Evolutionary conservation across 164 flowering plant species (phyloP).

Genomic region (Chimonanthus praecox): DNA sequence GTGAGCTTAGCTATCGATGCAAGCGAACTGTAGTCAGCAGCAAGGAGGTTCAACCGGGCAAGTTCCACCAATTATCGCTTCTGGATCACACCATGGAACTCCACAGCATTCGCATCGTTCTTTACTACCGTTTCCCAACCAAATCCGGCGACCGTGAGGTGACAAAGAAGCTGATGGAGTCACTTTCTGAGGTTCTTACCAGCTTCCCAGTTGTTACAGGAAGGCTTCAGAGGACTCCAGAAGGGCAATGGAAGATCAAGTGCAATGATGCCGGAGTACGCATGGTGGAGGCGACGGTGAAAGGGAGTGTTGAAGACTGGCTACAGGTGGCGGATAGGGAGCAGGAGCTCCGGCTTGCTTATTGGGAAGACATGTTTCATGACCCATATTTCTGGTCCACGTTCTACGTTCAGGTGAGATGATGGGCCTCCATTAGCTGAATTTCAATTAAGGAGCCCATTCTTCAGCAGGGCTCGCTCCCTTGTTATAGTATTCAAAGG

Average conservation of each 20-base stretch:
- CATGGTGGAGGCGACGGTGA: slow-evolving; percentile 47
- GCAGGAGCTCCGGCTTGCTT: slow-evolving; percentile 44
- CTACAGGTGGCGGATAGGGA: slow-evolving; percentile 36
- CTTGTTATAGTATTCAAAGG: no score
- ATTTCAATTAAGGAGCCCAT: no score
- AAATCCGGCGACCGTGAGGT: slow-evolving; percentile 18
- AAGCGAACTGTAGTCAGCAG: slow-evolving; percentile 54
- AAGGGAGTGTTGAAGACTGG: slow-evolving; percentile 58
- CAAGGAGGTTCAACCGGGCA: slow-evolving; percentile 36
- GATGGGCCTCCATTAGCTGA: not conserved
- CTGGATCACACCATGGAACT: slow-evolving; percentile 53
- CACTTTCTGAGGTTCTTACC: slow-evolving; percentile 31
- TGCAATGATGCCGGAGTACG: slow-evolving; percentile 71
- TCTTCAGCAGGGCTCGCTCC: no score
- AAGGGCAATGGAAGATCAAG: slow-evolving; percentile 54
- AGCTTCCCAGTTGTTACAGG: slow-evolving; percentile 44
- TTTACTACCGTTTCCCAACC: slow-evolving; percentile 29
- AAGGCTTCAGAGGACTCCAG: slow-evolving; percentile 30
- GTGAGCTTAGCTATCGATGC: slow-evolving; percentile 24
- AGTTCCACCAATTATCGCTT: slow-evolving; percentile 29
- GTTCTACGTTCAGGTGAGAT: slow-evolving; percentile 52
- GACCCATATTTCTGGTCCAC: slow-evolving; percentile 64
- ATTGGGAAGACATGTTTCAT: slow-evolving; percentile 63
- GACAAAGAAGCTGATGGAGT: slow-evolving; percentile 32
- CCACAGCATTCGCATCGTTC: slow-evolving; percentile 33